Evolutionary conservation across 2,329 filamentous ascomycete species (phyloP), one percentile per base, ranked within the genome.

Genomic region (Xylaria sp.): DNA sequence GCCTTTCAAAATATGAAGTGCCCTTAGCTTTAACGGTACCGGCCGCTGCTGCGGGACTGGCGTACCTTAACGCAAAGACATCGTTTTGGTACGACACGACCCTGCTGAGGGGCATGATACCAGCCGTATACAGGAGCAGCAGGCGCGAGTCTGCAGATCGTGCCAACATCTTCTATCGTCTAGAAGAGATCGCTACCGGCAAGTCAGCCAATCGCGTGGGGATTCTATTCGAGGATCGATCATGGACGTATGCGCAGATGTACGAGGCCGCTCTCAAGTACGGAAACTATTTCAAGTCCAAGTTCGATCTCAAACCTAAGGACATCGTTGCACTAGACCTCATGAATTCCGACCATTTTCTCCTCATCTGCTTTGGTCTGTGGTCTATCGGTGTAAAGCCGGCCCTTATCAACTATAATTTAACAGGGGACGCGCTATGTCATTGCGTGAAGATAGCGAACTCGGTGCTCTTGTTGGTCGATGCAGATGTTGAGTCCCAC

Each of bases 321-420:
- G 92, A 97, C 62, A 89, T 97, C 41, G 91, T 97, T 20, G 93
- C 92, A 9, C 85, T 97, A 74, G 87, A 96, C 79, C 92, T 93
- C 73, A 90, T 92, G 80, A 97, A 97, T 78, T 92, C 89, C 49
- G 89, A 93, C n/a, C 86, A 86, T 2, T 95, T 94, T 75, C 76
- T 95, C 33, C 92, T 94, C 77, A 71, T 97, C 9, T 88, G 90
- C 85, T 83, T 94, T 64, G 94, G 91, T 0, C 81, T 97, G 39
- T 97, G 93, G 93, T 89, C 90, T 36, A 89, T 97, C 67, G 94
- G 94, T 12, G 94, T 92, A 0, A 90, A 90, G 65, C 93, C 94
- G 0, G 94, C 94, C 0, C 93, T 96, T 74, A 91, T 97, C 81
- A 97, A 97, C 80, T 95, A 94, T 81, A 96, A 96, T 77, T 82